These are phyloP conservation scores for Cytospora leucostoma DNA, from an alignment of 2,329 filamentous ascomycete species.

Conservation along the genomic window DNA sequence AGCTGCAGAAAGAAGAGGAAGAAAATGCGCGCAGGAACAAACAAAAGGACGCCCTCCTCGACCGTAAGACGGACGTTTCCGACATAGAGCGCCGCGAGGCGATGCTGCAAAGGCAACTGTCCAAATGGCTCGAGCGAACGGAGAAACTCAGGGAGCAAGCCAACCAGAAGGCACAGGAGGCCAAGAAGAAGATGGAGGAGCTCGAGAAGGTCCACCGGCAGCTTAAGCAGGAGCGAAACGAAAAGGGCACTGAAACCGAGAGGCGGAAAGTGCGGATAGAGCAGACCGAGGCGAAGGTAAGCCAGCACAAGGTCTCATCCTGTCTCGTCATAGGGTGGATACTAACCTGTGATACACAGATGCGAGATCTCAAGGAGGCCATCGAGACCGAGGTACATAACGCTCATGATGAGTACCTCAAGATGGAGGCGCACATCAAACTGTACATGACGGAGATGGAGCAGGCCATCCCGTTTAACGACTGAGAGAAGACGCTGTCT, in stretches of 20 bases:
- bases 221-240: conserved; percentile 79
- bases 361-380: conserved; percentile 95
- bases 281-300: conserved; percentile 97
- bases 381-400: conserved; percentile 92
- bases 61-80: conserved; percentile 83
- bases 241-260: conserved; percentile 92
- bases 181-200: conserved; percentile 88
- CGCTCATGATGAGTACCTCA: conserved; percentile 91
- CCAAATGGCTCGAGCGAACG: conserved; percentile 84
- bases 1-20: conserved; percentile 88
- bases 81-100: conserved; percentile 89
- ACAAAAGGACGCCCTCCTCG: conserved; percentile 84
- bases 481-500: conserved; percentile 15
- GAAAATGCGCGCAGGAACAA: conserved; percentile 77
- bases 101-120: conserved; percentile 78
- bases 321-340: conserved; percentile 8
- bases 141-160: conserved; percentile 80
- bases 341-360: conserved; percentile 55
- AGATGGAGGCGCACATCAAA: conserved; percentile 96
- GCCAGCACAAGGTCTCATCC: conserved; percentile 30
- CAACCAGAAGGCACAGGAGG: conserved; percentile 76
- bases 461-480: conserved; percentile 63
- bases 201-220: conserved; percentile 76
- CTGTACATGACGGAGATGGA: conserved; percentile 99
- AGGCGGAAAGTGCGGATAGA: conserved; percentile 89